A percentile compares a stretch with the other conserved stretches of the same genome.
These are phyloP conservation scores for Colletotrichum sp. DNA, from an alignment of 2,329 filamentous ascomycete species.

Conservation along the genomic window DNA sequence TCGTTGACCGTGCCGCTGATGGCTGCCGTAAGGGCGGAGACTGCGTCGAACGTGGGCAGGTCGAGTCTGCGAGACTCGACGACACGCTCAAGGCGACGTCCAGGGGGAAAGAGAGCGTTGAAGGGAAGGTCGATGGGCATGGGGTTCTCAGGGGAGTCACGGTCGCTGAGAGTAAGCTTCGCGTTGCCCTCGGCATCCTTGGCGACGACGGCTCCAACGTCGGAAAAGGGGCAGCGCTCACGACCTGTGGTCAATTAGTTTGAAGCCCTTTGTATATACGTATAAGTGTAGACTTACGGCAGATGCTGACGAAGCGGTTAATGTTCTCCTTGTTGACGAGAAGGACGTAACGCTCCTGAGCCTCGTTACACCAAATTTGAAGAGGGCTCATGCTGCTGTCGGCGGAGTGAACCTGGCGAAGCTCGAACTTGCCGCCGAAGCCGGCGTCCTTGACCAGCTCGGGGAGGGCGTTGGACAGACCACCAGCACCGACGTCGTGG, in stretches of 20 bases:
- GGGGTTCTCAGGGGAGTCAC: slow-evolving; percentile 76
- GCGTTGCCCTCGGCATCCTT: slow-evolving; percentile 67
- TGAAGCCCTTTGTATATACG: not conserved
- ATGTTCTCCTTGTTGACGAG: slow-evolving; percentile 82
- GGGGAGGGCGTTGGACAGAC: slow-evolving; percentile 75
- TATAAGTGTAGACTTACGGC: slow-evolving; percentile 44
- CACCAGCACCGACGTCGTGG: slow-evolving; percentile 95
- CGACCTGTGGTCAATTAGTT: slow-evolving; percentile 55
- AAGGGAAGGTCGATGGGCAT: slow-evolving; percentile 89
- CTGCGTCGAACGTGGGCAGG: slow-evolving; percentile 75
- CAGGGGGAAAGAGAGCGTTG: slow-evolving; percentile 86
- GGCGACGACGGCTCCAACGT: slow-evolving; percentile 79
- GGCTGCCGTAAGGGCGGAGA: slow-evolving; percentile 67
- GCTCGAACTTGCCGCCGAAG: slow-evolving; percentile 87
- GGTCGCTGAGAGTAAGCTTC: slow-evolving; percentile 80
- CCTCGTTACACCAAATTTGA: slow-evolving; percentile 98
- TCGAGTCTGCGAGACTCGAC: slow-evolving; percentile 73
- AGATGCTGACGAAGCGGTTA: slow-evolving; percentile 75
- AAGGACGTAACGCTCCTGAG: slow-evolving; percentile 94
- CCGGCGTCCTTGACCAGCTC: slow-evolving; percentile 91
- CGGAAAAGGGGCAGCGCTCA: slow-evolving; percentile 90
- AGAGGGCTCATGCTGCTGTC: slow-evolving; percentile 93
- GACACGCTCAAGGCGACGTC: slow-evolving; percentile 78
- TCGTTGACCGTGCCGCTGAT: slow-evolving; percentile 59
- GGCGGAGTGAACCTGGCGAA: slow-evolving; percentile 91